Conservation (phyloP, 257 asterid genomes). For the Solanum arcanum region DNA sequence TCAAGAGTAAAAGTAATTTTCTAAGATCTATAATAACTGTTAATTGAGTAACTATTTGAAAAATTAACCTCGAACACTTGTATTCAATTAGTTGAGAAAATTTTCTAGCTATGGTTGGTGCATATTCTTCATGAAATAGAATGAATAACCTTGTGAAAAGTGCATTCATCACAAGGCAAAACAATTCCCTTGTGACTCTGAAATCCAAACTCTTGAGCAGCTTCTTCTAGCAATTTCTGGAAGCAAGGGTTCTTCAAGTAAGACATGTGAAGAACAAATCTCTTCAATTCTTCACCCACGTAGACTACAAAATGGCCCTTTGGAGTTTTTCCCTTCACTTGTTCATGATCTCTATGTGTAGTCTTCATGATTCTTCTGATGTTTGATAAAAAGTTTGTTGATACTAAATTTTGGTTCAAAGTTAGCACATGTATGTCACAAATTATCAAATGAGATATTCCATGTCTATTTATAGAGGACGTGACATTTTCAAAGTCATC, state of each 20-base stretch:
- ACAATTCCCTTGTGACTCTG: not conserved
- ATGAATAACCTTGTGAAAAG: slow-evolving; percentile 18
- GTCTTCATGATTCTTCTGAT: not conserved
- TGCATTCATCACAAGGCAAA: slow-evolving; percentile 46
- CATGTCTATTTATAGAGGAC: not conserved
- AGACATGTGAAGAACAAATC: slow-evolving; percentile 44
- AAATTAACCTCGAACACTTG: not conserved
- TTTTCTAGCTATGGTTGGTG: not conserved
- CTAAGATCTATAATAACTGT: too few species aligned
- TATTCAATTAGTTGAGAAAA: not conserved
- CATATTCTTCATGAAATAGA: not conserved
- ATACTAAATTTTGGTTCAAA: not conserved
- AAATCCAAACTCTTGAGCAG: slow-evolving; percentile 55
- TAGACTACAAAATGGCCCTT: slow-evolving; percentile 64
- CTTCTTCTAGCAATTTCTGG: slow-evolving; percentile 34
- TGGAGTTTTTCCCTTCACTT: slow-evolving; percentile 13
- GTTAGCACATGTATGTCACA: not conserved
- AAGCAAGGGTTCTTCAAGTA: slow-evolving; percentile 37
- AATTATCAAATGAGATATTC: not conserved
- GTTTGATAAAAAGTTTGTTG: not conserved
- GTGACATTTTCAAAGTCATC: not conserved
- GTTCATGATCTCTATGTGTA: slow-evolving; percentile 4
- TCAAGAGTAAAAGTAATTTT: too few species aligned
- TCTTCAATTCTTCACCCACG: slow-evolving; percentile 33
- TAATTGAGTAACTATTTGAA: too few species aligned